These are phyloP conservation scores for Heracleum sosnowskyi DNA, from an alignment of 129 eudicot species.

Conservation along the genomic window DNA sequence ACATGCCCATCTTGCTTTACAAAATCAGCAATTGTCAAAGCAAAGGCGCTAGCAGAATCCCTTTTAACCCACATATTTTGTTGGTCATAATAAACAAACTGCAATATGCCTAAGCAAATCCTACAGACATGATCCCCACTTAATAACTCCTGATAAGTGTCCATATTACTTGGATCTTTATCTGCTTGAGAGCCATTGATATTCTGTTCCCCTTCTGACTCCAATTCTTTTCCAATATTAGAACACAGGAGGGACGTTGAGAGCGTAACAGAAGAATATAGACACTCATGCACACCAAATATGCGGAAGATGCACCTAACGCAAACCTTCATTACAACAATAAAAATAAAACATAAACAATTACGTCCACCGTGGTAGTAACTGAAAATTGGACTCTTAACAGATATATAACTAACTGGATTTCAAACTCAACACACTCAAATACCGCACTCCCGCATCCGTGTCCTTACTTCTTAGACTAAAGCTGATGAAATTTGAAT, in stretches of 20 bases:
- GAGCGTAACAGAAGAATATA: slow-evolving; percentile 31
- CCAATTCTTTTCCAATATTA: slow-evolving; percentile 23
- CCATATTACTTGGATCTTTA: slow-evolving; percentile 13
- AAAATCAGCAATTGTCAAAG: slow-evolving; percentile 37
- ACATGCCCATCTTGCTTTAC: slow-evolving; percentile 46
- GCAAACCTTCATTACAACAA: slow-evolving; percentile 54
- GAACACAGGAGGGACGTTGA: slow-evolving; percentile 26
- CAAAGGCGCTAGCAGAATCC: slow-evolving; percentile 51
- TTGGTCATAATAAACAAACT: slow-evolving; percentile 46
- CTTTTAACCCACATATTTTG: slow-evolving; percentile 31
- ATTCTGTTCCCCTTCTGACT: slow-evolving; percentile 18
- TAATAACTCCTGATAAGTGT: slow-evolving; percentile 17
- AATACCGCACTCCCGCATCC: no score
- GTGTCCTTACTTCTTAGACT: no score
- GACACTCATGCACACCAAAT: slow-evolving; percentile 38
- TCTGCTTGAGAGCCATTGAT: slow-evolving; percentile 17
- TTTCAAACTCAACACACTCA: not conserved
- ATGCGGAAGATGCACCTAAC: slow-evolving; percentile 58
- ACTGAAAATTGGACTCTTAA: not conserved
- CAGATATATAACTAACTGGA: not conserved
- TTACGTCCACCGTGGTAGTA: slow-evolving; percentile 9
- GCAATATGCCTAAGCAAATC: slow-evolving; percentile 74
- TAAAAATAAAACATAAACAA: slow-evolving; percentile 1
- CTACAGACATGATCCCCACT: slow-evolving; percentile 36
- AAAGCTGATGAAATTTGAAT: no score